phyloP scores from a whole-genome alignment of 2,329 filamentous ascomycete species.

The Juglanconis sp. region DNA sequence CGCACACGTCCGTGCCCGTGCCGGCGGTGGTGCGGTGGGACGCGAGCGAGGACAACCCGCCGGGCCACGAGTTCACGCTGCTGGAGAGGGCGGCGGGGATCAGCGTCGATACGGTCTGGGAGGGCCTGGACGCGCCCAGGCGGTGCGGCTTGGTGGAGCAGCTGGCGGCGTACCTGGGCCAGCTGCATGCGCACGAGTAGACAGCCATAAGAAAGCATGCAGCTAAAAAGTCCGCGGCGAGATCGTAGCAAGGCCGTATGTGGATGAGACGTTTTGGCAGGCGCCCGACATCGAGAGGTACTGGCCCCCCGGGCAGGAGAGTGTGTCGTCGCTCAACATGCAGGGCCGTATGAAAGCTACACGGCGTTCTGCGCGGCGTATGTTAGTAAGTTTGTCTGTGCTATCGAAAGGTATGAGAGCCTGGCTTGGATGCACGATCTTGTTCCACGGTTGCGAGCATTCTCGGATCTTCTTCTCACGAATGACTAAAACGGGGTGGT shows the following conservation, averaged over 20 bases:
- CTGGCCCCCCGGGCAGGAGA: slow-evolving; percentile 23
- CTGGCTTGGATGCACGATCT: slow-evolving; percentile 27
- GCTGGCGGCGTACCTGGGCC: slow-evolving; percentile 27
- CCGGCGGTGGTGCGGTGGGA: slow-evolving; percentile 29
- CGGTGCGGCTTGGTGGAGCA: slow-evolving; percentile 26
- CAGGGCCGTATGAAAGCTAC: slow-evolving; percentile 26
- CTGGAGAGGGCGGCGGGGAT: slow-evolving; percentile 26
- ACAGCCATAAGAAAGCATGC: neutral
- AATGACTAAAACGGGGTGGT: neutral
- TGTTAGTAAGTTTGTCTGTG: slow-evolving; percentile 26
- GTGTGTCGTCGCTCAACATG: slow-evolving; percentile 26
- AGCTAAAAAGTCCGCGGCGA: neutral
- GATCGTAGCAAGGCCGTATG: slow-evolving; percentile 23
- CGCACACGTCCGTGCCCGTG: slow-evolving; percentile 32
- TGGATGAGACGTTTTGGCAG: slow-evolving; percentile 37
- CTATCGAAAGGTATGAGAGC: slow-evolving; percentile 24
- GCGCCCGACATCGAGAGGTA: slow-evolving; percentile 26
- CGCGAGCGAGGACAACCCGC: slow-evolving; percentile 24
- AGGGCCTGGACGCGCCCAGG: slow-evolving; percentile 18
- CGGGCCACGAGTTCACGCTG: slow-evolving; percentile 32
- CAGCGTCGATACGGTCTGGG: slow-evolving; percentile 29
- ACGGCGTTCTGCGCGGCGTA: slow-evolving; percentile 25
- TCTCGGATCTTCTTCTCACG: slow-evolving; percentile 19
- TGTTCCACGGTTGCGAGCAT: slow-evolving; percentile 27
- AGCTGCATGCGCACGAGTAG: slow-evolving; percentile 28